Evolutionary conservation across 352 stramenopile species (phyloP).

Genomic region (Peronospora tabacina): DNA sequence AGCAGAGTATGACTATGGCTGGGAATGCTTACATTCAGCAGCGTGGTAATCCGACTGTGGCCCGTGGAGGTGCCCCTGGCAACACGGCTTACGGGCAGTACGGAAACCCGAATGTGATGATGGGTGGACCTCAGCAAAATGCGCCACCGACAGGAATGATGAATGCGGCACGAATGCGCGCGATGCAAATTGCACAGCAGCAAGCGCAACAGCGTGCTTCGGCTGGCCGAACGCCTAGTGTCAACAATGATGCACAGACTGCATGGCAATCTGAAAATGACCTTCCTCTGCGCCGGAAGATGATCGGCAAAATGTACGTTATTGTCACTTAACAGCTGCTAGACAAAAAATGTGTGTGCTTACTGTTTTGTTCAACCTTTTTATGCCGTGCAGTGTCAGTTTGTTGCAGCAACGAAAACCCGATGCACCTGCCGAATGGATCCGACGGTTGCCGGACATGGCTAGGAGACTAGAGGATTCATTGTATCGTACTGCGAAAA

Average conservation of each 20-base stretch:
- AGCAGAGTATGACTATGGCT: constrained; percentile 54
- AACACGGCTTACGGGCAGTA: constrained; percentile 50
- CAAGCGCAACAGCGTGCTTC: constrained; percentile 48
- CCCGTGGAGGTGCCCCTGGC: constrained; percentile 30
- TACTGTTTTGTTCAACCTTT: constrained; percentile 6
- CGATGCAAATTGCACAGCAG: constrained; percentile 33
- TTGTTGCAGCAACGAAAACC: constrained; percentile 95
- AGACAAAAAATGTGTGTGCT: neutral
- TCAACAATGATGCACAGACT: constrained; percentile 45
- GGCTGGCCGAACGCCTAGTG: constrained; percentile 26
- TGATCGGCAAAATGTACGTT: constrained; percentile 88
- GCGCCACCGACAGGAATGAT: constrained; percentile 32
- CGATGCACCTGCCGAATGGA: constrained; percentile 94
- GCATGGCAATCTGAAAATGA: constrained; percentile 86
- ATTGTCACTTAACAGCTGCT: neutral
- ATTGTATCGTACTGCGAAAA: constrained; percentile 90
- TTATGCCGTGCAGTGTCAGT: constrained; percentile 64
- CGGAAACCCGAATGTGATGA: constrained; percentile 65
- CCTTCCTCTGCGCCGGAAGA: constrained; percentile 75
- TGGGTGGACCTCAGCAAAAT: constrained; percentile 28
- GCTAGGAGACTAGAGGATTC: constrained; percentile 95
- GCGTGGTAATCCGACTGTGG: constrained; percentile 51
- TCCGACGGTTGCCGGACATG: constrained; percentile 97
- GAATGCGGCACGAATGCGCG: constrained; percentile 41
- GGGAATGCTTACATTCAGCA: constrained; percentile 57